phyloP scores from a whole-genome alignment of 2,329 filamentous ascomycete genomes.

The Teratosphaeria gauchensis region DNA sequence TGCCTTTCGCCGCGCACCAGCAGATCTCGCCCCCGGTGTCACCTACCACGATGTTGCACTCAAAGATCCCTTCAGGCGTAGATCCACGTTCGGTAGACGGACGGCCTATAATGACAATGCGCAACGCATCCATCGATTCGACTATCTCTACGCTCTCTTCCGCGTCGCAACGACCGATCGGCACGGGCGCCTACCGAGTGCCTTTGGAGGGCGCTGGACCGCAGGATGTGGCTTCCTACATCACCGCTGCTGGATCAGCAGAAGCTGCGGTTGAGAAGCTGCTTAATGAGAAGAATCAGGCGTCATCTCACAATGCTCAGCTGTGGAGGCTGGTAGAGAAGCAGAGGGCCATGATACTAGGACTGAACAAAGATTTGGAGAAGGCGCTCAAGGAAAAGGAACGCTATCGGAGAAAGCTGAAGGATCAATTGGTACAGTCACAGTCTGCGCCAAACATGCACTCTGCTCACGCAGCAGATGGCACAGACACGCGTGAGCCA shows the following conservation, averaged over 20 bases:
- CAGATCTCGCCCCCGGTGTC: slow-evolving; percentile 21
- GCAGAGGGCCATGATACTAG: slow-evolving; percentile 85
- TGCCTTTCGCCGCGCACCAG: slow-evolving; percentile 18
- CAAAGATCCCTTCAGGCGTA: slow-evolving; percentile 19
- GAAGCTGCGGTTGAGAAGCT: slow-evolving; percentile 84
- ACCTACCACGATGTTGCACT: slow-evolving; percentile 21
- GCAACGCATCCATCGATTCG: slow-evolving; percentile 87
- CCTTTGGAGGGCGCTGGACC: slow-evolving; percentile 46
- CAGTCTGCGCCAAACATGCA: slow-evolving; percentile 21
- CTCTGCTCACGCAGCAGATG: slow-evolving; percentile 6
- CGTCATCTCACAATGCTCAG: slow-evolving; percentile 81
- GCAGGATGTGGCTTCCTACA: slow-evolving; percentile 69
- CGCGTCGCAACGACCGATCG: slow-evolving; percentile 23
- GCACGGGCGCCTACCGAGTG: slow-evolving; percentile 36
- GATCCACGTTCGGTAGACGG: slow-evolving; percentile 2
- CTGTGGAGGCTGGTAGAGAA: slow-evolving; percentile 95
- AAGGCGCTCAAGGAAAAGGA: slow-evolving; percentile 89
- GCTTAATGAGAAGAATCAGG: slow-evolving; percentile 82
- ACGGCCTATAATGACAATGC: slow-evolving; percentile 24
- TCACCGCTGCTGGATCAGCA: slow-evolving; percentile 75
- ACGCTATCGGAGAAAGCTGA: slow-evolving; percentile 80
- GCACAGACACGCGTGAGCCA: slow-evolving; percentile 13
- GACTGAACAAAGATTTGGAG: slow-evolving; percentile 89
- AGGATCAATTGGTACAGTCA: slow-evolving; percentile 54
- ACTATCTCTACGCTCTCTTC: slow-evolving; percentile 58